Base-by-base conservation (phyloP, 805 yeast species). In the Wickerhamiella azyma region DNA sequence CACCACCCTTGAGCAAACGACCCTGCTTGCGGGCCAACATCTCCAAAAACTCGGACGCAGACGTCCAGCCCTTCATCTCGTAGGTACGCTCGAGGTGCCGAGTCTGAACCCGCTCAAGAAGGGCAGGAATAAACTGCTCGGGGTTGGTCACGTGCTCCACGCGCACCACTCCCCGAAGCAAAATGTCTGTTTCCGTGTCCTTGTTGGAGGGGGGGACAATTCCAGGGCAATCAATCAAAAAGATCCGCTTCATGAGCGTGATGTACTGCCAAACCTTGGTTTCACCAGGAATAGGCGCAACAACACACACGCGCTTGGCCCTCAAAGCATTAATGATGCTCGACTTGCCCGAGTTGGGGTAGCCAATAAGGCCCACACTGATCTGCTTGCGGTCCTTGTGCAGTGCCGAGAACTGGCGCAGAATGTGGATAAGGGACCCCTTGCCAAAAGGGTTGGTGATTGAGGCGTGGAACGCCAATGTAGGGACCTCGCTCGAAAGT, bases 221-320 rank as follows among this genome's bases (percentile, higher is more conserved):
- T 66, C 98, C 98, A 2, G 98, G 98, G 71, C 98, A 92, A 67
- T 89, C 98, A 58, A 89, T 92, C 57, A 89, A 69, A 66, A 88
- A 89, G 44, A 89, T 89, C 54, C 89, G 76, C 71, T 89, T 89
- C 96, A 92, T 89, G 57, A 89, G 71, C 3, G 98, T 88, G 58
- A 89, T 88, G 68, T 89, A 89, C 70, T 89, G 98, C 98, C 98
- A 89, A 39, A 89, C 96, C 66, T 89, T 89, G 30, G 98, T 89
- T 63, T 89, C 98, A 63, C 98, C 98, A 26, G 98, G 98, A 57
- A 89, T 86, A 41, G 98, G 98, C 1, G 98, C 98, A 41, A 89
- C 97, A 39, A 74, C 79, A 68, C 97, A 92, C 40, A 89, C 98
- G 68, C 89, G 92, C 75, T 92, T 92, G 63, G 80, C 79, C 61